Percentiles rank a stretch among this genome's conserved stretches.
These are phyloP conservation scores for Mycena citricolor DNA, from an alignment of 1,284 basidiomycete species.

Conservation along the genomic window DNA sequence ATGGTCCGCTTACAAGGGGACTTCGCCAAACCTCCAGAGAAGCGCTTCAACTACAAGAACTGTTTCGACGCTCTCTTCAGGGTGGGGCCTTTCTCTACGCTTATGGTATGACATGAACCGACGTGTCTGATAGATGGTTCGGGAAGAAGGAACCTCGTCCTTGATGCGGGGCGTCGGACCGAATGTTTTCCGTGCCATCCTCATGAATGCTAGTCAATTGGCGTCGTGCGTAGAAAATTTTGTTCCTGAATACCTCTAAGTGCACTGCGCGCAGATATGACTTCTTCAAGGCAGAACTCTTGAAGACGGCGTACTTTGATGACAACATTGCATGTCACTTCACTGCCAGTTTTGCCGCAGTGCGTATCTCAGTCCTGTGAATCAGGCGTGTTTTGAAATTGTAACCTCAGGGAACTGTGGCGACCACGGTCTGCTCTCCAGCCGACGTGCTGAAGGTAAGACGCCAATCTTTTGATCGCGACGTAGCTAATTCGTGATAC, in stretches of 20 bases:
- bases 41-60: constrained; percentile 85
- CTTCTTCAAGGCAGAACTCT: constrained; percentile 81
- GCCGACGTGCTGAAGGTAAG: constrained; percentile 86
- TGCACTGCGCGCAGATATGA: constrained; percentile 65
- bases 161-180: constrained; percentile 81
- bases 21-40: constrained; percentile 81
- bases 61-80: constrained; percentile 82
- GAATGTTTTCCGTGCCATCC: constrained; percentile 80
- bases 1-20: constrained; percentile 89
- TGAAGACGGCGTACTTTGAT: constrained; percentile 68
- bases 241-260: too few species aligned
- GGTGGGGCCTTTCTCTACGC: constrained; percentile 41
- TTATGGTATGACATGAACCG: constrained; percentile 11
- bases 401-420: constrained; percentile 73
- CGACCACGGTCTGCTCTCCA: constrained; percentile 91
- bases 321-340: constrained; percentile 86
- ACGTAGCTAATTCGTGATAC: constrained; percentile 5
- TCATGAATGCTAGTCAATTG: constrained; percentile 92
- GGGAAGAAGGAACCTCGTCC: constrained; percentile 77
- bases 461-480: constrained; percentile 22
- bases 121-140: constrained; percentile 69
- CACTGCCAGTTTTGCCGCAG: constrained; percentile 82
- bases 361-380: constrained; percentile 37
- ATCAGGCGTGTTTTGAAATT: neutral
- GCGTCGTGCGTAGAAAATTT: constrained; percentile 83